Evolutionary conservation across 1,284 basidiomycete species (phyloP).

Genomic region (Malassezia vespertilionis): DNA sequence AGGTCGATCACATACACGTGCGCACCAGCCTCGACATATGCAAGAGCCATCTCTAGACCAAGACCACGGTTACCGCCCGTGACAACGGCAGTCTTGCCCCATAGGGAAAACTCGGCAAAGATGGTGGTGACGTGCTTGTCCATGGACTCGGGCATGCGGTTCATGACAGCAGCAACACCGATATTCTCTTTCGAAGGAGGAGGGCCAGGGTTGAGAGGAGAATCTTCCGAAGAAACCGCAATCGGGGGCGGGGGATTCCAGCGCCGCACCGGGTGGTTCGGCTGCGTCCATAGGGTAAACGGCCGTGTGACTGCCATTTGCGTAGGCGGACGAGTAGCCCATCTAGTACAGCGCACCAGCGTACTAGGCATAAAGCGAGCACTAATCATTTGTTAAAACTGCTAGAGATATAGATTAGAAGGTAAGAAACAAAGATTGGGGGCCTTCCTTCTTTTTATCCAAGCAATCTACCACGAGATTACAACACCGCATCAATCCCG

Average conservation of each 20-base stretch:
- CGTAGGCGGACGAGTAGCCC: constrained; percentile 1
- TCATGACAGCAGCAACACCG: constrained; percentile 41
- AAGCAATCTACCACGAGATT: too few relatives aligned
- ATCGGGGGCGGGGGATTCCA: constrained; percentile 10
- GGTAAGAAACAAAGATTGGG: too few relatives aligned
- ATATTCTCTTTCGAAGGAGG: constrained; percentile 42
- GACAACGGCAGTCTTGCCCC: constrained; percentile 60
- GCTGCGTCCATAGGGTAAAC: constrained; percentile 1
- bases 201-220: constrained; percentile 33
- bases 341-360: not conserved
- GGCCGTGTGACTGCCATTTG: constrained; percentile 1
- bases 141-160: constrained; percentile 29
- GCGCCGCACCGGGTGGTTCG: constrained; percentile 1
- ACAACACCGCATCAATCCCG: too few relatives aligned
- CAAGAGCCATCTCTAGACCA: constrained; percentile 69
- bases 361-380: too few relatives aligned
- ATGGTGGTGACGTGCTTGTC: constrained; percentile 49
- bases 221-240: not conserved
- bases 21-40: constrained; percentile 65
- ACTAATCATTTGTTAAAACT: too few relatives aligned
- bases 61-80: constrained; percentile 61
- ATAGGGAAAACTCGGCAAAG: constrained; percentile 63
- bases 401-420: too few relatives aligned
- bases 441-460: too few relatives aligned
- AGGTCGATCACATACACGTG: constrained; percentile 69